Percentiles rank a stretch among this genome's conserved stretches.
These are phyloP conservation scores for Sclerospora graminicola DNA, from an alignment of 352 stramenopile genomes.

Conservation along the genomic window DNA sequence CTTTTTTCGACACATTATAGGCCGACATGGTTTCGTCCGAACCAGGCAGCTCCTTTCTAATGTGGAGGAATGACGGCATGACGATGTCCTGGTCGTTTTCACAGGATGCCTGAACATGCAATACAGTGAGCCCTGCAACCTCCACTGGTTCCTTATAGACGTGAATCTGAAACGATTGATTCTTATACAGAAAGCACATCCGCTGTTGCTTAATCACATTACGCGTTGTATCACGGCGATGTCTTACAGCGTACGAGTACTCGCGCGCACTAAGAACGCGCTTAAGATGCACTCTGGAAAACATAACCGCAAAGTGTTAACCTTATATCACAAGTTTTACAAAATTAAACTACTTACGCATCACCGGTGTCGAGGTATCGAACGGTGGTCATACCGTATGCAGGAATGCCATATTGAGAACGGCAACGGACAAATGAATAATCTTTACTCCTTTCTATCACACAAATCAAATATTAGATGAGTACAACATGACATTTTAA, in stretches of 20 bases:
- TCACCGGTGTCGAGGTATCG: constrained; percentile 69
- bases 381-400: constrained; percentile 82
- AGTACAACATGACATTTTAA: neutral
- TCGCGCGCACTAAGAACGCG: constrained; percentile 72
- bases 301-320: neutral
- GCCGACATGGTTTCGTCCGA: constrained; percentile 59
- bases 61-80: constrained; percentile 66
- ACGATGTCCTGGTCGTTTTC: constrained; percentile 44
- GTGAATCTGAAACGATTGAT: constrained; percentile 83
- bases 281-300: constrained; percentile 64
- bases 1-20: constrained; percentile 73
- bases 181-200: constrained; percentile 81
- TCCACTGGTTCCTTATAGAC: constrained; percentile 71
- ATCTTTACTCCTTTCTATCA: constrained; percentile 61
- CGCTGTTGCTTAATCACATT: constrained; percentile 83
- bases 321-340: too few species aligned
- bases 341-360: constrained; percentile 41
- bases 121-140: constrained; percentile 50
- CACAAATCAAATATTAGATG: neutral
- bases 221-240: constrained; percentile 52
- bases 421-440: constrained; percentile 81
- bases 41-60: constrained; percentile 49
- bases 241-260: constrained; percentile 76
- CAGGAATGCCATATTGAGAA: constrained; percentile 74
- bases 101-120: constrained; percentile 68